A percentile compares a stretch with the other conserved stretches of the same genome.
Evolutionary conservation across 495 filamentous ascomycete genomes (phyloP).

Genomic region (Clavariopsis aquatica): DNA sequence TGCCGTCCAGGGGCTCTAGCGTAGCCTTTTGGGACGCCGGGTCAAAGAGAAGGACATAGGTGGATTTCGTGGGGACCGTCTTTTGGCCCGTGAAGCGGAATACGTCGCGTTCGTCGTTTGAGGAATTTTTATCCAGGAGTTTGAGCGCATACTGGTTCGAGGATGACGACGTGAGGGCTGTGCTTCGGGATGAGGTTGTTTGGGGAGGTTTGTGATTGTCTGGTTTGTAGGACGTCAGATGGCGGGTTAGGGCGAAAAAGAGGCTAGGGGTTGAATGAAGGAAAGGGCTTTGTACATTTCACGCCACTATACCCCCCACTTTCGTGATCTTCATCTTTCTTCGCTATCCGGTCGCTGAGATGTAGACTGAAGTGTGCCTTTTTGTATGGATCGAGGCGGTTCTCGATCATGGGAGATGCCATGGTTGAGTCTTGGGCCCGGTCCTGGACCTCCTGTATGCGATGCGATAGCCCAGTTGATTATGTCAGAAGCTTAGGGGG

Average conservation of each 20-base stretch:
- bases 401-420: conserved; percentile 36
- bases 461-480: too few species aligned
- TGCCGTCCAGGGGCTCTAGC: conserved; percentile 54
- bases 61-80: conserved; percentile 44
- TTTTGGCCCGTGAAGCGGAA: conserved; percentile 57
- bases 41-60: conserved; percentile 57
- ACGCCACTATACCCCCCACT: conserved; percentile 15
- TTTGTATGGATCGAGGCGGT: conserved; percentile 32
- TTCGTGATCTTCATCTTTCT: not conserved
- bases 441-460: too few species aligned
- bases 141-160: conserved; percentile 51
- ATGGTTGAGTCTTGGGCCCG: conserved; percentile 12
- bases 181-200: conserved; percentile 38
- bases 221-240: conserved; percentile 3
- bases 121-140: conserved; percentile 49
- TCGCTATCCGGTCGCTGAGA: conserved; percentile 30
- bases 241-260: not conserved
- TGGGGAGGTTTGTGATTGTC: conserved; percentile 58
- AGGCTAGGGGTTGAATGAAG: too few species aligned
- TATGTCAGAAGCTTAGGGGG: too few species aligned
- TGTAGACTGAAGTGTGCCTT: conserved; percentile 37
- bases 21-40: conserved; percentile 53
- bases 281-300: conserved; percentile 25
- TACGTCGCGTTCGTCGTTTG: conserved; percentile 38
- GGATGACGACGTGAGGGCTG: conserved; percentile 43